Evolutionary conservation across 768 basidiomycete species (phyloP), one percentile per base, ranked within the genome.

Genomic region (Leccinellum rugosiceps): DNA sequence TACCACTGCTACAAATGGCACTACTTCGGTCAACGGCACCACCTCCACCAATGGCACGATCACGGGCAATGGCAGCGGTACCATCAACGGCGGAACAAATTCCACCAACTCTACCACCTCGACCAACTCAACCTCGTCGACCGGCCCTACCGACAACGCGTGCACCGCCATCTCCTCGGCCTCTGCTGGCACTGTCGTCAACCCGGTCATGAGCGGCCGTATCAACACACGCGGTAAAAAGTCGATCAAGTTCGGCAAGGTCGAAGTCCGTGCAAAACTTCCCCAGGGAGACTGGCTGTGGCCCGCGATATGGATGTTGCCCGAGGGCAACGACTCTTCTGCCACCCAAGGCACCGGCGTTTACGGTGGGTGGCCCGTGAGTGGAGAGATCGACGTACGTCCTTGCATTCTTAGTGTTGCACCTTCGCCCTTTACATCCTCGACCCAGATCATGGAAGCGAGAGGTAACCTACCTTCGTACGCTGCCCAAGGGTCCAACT

Each of bases 221-320:
- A 72, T 86, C 60, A 79, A 73, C 56, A 86, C 84, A 28, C 75
- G 76, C 45, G 74, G 74, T 28, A 78, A 74, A 57, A 70, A 77
- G 53, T 75, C 65, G 48, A 80, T 86, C 65, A 74, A 74, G 67
- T 85, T 78, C 56, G 84, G 84, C 34, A 80, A 81, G 58, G 76
- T 86, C 53, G 83, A 85, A 63, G 77, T 85, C 8, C 73, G 76
- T 0, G 89, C 88, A 0, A 84, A 83, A 66, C 64, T 89, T 41
- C 86, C 87, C 0, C 70, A 72, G 21, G 84, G 85, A 58, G 76
- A 77, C 34, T 76, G 76, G 75, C 45, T 69, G 2, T 71, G 70
- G 70, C 70, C 70, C 2, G 70, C 70, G 5, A 72, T 71, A 43
- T 71, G 70, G 70, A 65, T 71, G 71, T 21, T 75, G 7, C 68